A percentile compares a stretch with the other conserved stretches of the same genome.
These are phyloP conservation scores for Pythium aphanidermatum DNA, from an alignment of 352 stramenopile genomes.

Conservation along the genomic window DNA sequence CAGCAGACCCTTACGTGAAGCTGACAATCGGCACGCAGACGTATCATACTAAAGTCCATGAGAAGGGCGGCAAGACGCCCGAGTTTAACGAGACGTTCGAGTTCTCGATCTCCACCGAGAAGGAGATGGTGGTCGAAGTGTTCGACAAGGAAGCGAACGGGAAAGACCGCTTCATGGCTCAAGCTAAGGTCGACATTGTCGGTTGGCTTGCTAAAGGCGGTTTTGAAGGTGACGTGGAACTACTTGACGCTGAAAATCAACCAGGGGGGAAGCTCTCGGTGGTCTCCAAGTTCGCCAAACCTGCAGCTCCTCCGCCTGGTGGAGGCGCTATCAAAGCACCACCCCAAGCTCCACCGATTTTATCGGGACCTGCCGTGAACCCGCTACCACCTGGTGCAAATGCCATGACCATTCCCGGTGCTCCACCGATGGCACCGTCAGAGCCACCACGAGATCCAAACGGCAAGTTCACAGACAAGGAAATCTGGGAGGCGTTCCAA, in stretches of 20 bases:
- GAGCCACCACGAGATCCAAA: constrained; percentile 87
- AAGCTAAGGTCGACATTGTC: constrained; percentile 87
- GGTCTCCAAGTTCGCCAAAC: constrained; percentile 83
- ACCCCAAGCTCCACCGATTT: constrained; percentile 49
- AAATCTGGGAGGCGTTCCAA: constrained; percentile 93
- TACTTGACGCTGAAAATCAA: constrained; percentile 78
- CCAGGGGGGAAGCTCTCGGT: constrained; percentile 83
- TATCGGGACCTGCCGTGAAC: constrained; percentile 57
- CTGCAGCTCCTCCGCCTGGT: constrained; percentile 28
- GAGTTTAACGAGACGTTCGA: constrained; percentile 93
- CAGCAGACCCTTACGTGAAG: constrained; percentile 91
- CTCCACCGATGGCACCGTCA: constrained; percentile 44
- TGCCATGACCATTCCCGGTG: constrained; percentile 44
- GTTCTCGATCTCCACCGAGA: constrained; percentile 94
- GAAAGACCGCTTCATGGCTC: constrained; percentile 92
- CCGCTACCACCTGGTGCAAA: constrained; percentile 52
- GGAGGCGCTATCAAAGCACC: constrained; percentile 35
- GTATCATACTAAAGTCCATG: constrained; percentile 76
- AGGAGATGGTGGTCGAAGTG: constrained; percentile 90
- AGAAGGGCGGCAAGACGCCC: constrained; percentile 90
- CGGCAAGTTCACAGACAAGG: constrained; percentile 94
- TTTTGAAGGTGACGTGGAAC: constrained; percentile 89
- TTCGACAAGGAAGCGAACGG: constrained; percentile 89
- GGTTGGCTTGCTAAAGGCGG: constrained; percentile 90
- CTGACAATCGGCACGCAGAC: constrained; percentile 85